A percentile compares a stretch with the other conserved stretches of the same genome.
These are phyloP conservation scores for Myrmaecium sp. DNA, from an alignment of 2,329 filamentous ascomycete genomes.

Conservation along the genomic window DNA sequence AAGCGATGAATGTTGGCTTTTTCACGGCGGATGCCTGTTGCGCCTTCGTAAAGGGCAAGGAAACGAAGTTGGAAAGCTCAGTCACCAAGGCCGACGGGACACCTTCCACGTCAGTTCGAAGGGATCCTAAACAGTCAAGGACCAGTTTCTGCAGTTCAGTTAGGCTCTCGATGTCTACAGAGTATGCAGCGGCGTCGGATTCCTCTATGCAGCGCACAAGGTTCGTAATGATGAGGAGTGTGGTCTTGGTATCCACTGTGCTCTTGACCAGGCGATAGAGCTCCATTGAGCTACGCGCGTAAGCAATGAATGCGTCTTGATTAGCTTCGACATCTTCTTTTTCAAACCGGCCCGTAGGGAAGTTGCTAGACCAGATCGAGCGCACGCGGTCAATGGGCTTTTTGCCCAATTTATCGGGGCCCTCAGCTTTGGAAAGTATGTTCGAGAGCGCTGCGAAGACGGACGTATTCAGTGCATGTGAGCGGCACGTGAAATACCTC, in stretches of 20 bases:
- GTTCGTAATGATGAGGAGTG: constrained; percentile 52
- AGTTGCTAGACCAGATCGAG: constrained; percentile 18
- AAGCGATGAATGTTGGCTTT: constrained; percentile 70
- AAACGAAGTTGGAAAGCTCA: constrained; percentile 53
- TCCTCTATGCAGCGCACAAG: constrained; percentile 54
- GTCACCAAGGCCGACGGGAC: constrained; percentile 52
- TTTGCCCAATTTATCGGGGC: constrained; percentile 9
- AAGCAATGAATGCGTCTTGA: constrained; percentile 72
- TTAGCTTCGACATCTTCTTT: constrained; percentile 30
- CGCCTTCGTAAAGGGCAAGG: constrained; percentile 43
- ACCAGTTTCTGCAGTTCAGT: constrained; percentile 58
- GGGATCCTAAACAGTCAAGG: constrained; percentile 47
- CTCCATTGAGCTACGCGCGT: constrained; percentile 57
- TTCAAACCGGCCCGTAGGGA: constrained; percentile 11
- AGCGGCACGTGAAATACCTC: constrained; percentile 27
- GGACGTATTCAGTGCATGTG: constrained; percentile 24
- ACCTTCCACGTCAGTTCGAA: constrained; percentile 47
- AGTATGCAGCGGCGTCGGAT: constrained; percentile 50
- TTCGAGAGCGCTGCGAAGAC: constrained; percentile 24
- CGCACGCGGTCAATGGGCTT: constrained; percentile 15
- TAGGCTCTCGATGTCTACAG: constrained; percentile 54
- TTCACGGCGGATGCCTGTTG: constrained; percentile 10
- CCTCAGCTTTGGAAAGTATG: constrained; percentile 18
- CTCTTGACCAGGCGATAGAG: constrained; percentile 59
- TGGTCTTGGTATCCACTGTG: constrained; percentile 43